Conservation (phyloP, 2,329 filamentous ascomycete genomes). For the Phialocephala subalpina region DNA sequence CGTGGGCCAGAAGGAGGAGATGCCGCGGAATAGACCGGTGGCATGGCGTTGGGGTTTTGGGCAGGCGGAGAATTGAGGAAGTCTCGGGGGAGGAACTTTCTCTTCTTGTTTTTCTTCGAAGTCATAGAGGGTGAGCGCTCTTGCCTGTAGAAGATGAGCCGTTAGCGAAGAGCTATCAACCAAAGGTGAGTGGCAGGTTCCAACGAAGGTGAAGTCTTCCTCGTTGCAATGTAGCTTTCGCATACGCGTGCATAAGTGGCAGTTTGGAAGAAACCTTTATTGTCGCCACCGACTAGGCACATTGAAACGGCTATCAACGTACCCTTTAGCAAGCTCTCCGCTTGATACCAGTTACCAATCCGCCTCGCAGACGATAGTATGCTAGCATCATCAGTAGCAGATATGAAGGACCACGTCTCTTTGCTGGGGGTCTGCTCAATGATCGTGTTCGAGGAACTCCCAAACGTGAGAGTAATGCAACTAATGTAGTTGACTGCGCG, state of each 20-base stretch:
- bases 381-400: constrained; percentile 12
- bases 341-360: neutral
- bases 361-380: neutral
- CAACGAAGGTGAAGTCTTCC: neutral
- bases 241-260: no score
- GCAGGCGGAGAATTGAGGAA: neutral
- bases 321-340: constrained; percentile 1
- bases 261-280: no score
- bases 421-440: neutral
- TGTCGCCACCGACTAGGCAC: neutral
- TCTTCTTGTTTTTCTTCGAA: constrained; percentile 9
- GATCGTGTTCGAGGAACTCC: no score
- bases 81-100: neutral
- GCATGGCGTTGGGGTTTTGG: neutral
- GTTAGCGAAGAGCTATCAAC: neutral
- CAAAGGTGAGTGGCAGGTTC: neutral
- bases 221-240: no score
- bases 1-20: constrained; percentile 3
- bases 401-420: neutral
- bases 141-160: neutral
- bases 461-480: no score
- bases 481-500: no score
- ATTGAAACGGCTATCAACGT: neutral
- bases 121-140: constrained; percentile 4
- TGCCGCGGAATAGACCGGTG: neutral